These are phyloP conservation scores for Prunus yedoensis DNA, from an alignment of 331 rosid genomes.

Conservation along the genomic window DNA sequence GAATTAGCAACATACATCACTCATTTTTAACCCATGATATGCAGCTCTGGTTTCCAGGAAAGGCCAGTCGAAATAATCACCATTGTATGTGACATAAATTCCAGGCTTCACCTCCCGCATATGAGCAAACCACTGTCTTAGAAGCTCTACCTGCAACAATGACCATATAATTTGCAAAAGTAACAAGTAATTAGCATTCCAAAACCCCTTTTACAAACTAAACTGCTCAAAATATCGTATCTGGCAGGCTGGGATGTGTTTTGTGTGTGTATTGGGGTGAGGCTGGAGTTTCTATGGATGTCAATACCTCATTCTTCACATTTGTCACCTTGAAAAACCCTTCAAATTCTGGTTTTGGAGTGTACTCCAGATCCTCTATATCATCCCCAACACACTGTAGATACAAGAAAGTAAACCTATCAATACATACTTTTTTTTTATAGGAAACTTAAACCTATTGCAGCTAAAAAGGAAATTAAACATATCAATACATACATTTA, in stretches of 20 bases:
- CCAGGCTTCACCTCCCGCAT: conserved; percentile 98
- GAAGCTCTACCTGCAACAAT: conserved; percentile 76
- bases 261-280: too few species aligned
- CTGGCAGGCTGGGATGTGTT: neutral
- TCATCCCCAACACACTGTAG: conserved; percentile 94
- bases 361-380: conserved; percentile 86
- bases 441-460: neutral
- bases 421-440: neutral
- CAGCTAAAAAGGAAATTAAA: neutral
- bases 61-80: conserved; percentile 98
- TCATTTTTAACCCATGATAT: conserved; percentile 79
- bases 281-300: neutral
- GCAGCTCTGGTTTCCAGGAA: conserved; percentile 88
- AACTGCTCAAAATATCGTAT: neutral
- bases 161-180: conserved; percentile 7
- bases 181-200: neutral
- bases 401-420: conserved; percentile 14
- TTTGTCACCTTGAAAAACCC: conserved; percentile 86
- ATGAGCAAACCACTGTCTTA: conserved; percentile 85
- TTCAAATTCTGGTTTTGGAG: conserved; percentile 96
- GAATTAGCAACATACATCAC: conserved; percentile 59
- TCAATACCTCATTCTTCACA: conserved; percentile 83
- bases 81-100: conserved; percentile 89
- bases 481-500: neutral
- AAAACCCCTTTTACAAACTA: conserved; percentile 22